These are phyloP conservation scores for Talaromyces trachyspermus DNA, from an alignment of 495 filamentous ascomycete species.

Conservation along the genomic window DNA sequence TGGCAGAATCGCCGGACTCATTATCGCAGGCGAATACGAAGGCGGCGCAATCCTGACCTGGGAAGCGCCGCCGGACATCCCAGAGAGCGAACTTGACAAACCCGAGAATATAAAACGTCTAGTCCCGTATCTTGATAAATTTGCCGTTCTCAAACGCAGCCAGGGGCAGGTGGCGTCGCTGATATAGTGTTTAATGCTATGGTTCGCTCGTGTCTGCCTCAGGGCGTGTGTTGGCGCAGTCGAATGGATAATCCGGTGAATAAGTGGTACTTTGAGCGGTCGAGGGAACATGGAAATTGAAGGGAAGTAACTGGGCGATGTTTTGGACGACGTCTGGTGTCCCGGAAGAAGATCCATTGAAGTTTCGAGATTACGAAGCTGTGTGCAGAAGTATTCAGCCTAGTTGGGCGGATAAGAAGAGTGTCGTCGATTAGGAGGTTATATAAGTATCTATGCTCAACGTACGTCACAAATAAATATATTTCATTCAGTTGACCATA, in stretches of 20 bases:
- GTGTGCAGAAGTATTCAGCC: constrained; percentile 75
- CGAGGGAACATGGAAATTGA: constrained; percentile 70
- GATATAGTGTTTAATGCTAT: constrained; percentile 95
- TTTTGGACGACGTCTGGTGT: constrained; percentile 84
- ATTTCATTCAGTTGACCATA: background rate
- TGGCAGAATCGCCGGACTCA: constrained; percentile 74
- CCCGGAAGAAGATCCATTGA: constrained; percentile 38
- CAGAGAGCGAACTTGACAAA: constrained; percentile 38
- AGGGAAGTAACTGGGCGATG: constrained; percentile 82
- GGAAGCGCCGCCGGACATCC: constrained; percentile 65
- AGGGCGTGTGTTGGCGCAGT: constrained; percentile 75
- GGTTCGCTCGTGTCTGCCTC: constrained; percentile 78
- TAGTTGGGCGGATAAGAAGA: constrained; percentile 72
- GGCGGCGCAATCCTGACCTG: constrained; percentile 92
- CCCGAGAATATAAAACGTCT: constrained; percentile 45
- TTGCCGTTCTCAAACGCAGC: constrained; percentile 79
- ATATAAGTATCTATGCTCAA: too few species aligned
- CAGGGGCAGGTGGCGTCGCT: constrained; percentile 91
- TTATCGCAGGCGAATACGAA: constrained; percentile 95
- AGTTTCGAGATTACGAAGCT: constrained; percentile 70
- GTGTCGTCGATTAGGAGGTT: constrained; percentile 55
- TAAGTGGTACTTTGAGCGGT: constrained; percentile 94
- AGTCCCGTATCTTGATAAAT: constrained; percentile 96
- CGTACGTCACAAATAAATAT: background rate
- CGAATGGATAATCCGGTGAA: constrained; percentile 78